These are phyloP conservation scores for Leonotis leonurus DNA, from an alignment of 257 asterid genomes.

Conservation along the genomic window DNA sequence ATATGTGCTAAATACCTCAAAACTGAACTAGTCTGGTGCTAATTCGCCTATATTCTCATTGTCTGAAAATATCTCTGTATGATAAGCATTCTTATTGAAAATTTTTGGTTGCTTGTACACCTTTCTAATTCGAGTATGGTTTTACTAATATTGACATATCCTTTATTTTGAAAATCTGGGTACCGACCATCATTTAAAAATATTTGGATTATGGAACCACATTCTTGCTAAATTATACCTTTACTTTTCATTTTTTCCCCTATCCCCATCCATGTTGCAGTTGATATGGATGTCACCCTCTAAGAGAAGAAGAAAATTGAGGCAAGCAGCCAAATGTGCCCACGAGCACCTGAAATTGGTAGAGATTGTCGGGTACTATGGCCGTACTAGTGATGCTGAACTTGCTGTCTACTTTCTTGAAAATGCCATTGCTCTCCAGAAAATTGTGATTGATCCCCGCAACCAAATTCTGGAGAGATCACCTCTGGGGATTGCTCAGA, in stretches of 20 bases:
- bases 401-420: conserved; percentile 38
- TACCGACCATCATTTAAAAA: no score
- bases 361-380: conserved; percentile 49
- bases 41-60: neutral
- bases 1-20: no score
- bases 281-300: conserved; percentile 49
- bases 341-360: conserved; percentile 30
- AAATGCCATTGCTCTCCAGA: conserved; percentile 37
- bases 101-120: neutral
- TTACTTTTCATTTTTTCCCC: neutral
- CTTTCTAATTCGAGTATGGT: neutral
- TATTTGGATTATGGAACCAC: neutral
- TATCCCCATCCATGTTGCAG: conserved; percentile 21
- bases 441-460: conserved; percentile 42
- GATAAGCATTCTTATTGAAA: neutral
- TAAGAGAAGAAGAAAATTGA: conserved; percentile 35
- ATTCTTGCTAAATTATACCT: neutral
- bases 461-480: conserved; percentile 36
- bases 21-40: neutral
- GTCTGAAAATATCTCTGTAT: neutral
- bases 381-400: conserved; percentile 48
- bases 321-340: conserved; percentile 27
- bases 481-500: conserved; percentile 21
- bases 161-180: neutral
- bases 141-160: neutral